Conservation (phyloP, 1,284 basidiomycete genomes). For the Tilletia setariae region DNA sequence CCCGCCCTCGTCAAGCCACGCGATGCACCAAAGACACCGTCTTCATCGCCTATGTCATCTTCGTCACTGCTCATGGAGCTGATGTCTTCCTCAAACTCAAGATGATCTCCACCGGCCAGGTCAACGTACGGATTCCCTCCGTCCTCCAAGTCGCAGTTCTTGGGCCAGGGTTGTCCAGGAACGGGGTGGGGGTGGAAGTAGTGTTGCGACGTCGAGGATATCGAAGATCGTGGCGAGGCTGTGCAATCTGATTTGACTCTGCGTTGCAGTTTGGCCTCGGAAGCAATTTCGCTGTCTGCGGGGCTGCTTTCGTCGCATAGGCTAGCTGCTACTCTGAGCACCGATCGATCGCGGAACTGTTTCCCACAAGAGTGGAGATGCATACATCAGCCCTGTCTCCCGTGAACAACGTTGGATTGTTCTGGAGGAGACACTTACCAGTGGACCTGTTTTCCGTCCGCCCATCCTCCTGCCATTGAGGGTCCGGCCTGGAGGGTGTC, state of each 20-base stretch:
- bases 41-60: neutral
- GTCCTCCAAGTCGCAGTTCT: conserved; percentile 37
- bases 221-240: neutral
- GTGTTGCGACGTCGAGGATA: neutral
- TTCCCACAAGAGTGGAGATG: too few relatives aligned
- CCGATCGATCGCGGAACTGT: conserved; percentile 25
- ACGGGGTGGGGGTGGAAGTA: neutral
- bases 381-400: too few relatives aligned
- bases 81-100: conserved; percentile 11
- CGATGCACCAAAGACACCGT: neutral
- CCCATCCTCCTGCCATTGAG: neutral
- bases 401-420: neutral
- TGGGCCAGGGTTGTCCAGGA: conserved; percentile 20
- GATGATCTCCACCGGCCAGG: neutral
- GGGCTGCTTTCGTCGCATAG: conserved; percentile 44
- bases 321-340: conserved; percentile 45
- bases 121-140: conserved; percentile 18
- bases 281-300: conserved; percentile 44
- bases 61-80: conserved; percentile 11
- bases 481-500: neutral
- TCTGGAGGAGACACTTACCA: neutral
- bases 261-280: conserved; percentile 49
- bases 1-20: neutral
- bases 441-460: neutral
- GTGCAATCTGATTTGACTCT: conserved; percentile 16